phyloP scores from a whole-genome alignment of 2,329 filamentous ascomycete genomes.

The Neofusicoccum kwambonambiense region DNA sequence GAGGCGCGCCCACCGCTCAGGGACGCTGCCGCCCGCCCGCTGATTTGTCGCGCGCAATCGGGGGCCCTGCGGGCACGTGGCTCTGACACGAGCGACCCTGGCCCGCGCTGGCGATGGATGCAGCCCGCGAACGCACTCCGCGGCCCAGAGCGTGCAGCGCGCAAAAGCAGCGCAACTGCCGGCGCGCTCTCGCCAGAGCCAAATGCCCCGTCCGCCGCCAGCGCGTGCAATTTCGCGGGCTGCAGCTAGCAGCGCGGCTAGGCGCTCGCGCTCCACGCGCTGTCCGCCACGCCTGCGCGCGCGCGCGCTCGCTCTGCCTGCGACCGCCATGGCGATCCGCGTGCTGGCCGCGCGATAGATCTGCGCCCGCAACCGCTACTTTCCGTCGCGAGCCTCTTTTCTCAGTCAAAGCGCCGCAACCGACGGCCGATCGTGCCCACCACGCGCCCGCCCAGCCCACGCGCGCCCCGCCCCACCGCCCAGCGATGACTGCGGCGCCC shows the following conservation, averaged over 20 bases:
- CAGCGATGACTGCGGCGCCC: background rate
- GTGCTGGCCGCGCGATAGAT: constrained; percentile 7
- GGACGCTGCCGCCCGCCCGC: background rate
- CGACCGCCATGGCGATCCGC: constrained; percentile 2
- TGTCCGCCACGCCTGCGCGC: background rate
- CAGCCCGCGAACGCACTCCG: background rate
- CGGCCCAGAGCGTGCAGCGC: background rate
- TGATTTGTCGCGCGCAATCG: constrained; percentile 9
- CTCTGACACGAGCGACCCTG: constrained; percentile 1
- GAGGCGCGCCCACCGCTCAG: background rate
- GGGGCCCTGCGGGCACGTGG: background rate
- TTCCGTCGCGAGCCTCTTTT: constrained; percentile 10
- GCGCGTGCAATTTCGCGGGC: background rate
- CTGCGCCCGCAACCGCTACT: constrained; percentile 4
- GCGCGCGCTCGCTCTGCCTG: background rate
- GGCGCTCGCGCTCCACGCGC: too few species aligned
- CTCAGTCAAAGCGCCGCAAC: constrained; percentile 13
- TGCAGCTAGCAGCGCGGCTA: too few species aligned
- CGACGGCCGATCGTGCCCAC: background rate
- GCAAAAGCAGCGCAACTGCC: too few species aligned
- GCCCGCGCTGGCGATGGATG: background rate
- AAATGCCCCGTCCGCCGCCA: background rate
- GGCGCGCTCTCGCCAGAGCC: too few species aligned
- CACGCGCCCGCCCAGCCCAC: background rate
- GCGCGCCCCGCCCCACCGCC: background rate